Evolutionary conservation across 2,329 filamentous ascomycete genomes (phyloP).

Genomic region (Colletotrichum scovillei): DNA sequence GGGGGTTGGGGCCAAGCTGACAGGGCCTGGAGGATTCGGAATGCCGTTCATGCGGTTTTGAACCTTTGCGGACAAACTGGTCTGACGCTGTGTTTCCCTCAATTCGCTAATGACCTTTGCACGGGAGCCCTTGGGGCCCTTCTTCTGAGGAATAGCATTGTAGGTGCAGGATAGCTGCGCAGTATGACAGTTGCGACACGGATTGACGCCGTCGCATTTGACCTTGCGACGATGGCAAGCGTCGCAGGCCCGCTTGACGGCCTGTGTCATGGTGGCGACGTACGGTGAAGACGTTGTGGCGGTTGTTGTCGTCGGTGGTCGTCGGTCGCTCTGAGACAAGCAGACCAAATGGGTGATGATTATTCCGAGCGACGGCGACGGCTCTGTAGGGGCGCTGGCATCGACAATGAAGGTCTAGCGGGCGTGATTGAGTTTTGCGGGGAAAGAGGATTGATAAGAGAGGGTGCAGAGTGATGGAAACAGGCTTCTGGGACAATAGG

Average conservation of each 20-base stretch:
- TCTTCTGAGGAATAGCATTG: slow-evolving; percentile 80
- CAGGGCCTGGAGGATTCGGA: slow-evolving; percentile 57
- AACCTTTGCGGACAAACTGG: slow-evolving; percentile 70
- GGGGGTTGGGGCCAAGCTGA: slow-evolving; percentile 64
- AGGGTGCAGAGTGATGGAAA: not conserved
- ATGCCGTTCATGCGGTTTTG: slow-evolving; percentile 70
- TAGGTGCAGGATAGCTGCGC: slow-evolving; percentile 78
- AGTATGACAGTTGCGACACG: slow-evolving; percentile 77
- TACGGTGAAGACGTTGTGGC: slow-evolving; percentile 15
- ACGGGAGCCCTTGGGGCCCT: slow-evolving; percentile 78
- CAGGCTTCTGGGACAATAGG: not conserved
- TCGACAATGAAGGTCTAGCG: slow-evolving; percentile 21
- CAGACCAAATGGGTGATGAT: not conserved
- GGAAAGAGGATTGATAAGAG: slow-evolving; percentile 31
- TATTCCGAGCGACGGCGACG: slow-evolving; percentile 14
- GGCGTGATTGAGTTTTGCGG: slow-evolving; percentile 34
- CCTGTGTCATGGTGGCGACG: slow-evolving; percentile 55
- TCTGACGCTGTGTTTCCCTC: slow-evolving; percentile 75
- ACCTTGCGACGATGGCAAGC: slow-evolving; percentile 81
- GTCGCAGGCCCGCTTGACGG: slow-evolving; percentile 74
- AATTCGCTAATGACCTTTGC: slow-evolving; percentile 82
- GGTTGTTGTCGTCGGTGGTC: slow-evolving; percentile 2
- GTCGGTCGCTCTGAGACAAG: not conserved
- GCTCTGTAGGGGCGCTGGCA: slow-evolving; percentile 11
- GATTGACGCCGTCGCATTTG: slow-evolving; percentile 77